Evolutionary conservation across 495 filamentous ascomycete species (phyloP).

Genomic region (Neurospora sp.): DNA sequence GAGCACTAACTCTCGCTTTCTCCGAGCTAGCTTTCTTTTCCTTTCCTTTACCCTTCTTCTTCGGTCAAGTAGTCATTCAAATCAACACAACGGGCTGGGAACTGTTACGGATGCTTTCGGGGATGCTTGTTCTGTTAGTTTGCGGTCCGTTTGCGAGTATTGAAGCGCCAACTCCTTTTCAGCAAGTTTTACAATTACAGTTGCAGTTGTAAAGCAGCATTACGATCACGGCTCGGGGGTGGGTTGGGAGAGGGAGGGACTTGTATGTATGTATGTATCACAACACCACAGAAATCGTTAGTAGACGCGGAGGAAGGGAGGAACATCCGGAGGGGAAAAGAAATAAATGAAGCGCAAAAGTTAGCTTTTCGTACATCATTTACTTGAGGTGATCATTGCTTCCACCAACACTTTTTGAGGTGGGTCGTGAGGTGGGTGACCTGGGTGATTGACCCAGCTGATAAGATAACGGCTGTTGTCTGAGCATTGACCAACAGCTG

Average conservation of each 20-base stretch:
- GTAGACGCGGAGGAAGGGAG: neutral
- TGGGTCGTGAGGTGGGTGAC: neutral
- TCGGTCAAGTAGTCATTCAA: neutral
- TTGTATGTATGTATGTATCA: neutral
- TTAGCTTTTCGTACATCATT: neutral
- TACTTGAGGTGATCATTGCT: neutral
- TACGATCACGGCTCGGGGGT: neutral
- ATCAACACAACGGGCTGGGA: neutral
- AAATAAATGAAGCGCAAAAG: neutral
- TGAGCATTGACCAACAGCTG: neutral
- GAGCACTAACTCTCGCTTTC: neutral
- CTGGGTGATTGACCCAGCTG: neutral
- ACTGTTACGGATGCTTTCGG: neutral
- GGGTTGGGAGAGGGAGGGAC: neutral
- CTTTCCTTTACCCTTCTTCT: neutral
- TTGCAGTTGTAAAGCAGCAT: neutral
- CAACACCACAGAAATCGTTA: neutral
- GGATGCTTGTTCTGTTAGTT: neutral
- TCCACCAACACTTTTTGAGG: neutral
- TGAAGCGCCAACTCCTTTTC: neutral
- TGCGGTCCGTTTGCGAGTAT: neutral
- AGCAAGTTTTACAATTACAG: neutral
- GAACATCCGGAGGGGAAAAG: neutral
- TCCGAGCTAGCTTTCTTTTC: neutral
- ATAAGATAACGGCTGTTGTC: neutral